phyloP scores from a whole-genome alignment of 257 asterid species.

The Przewalskia tangutica region DNA sequence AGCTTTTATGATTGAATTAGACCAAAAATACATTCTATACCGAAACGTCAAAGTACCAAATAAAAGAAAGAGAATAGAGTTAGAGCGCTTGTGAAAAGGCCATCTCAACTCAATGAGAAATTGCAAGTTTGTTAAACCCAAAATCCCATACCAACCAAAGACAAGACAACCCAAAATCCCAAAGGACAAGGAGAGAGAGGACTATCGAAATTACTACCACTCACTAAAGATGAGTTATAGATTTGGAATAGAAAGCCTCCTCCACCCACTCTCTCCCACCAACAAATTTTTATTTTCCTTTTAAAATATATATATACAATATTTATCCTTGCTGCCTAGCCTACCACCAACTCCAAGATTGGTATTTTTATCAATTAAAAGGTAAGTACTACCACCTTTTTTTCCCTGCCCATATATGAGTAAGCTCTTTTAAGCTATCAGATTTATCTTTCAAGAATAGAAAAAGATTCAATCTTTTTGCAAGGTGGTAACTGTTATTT shows the following conservation, averaged over 20 bases:
- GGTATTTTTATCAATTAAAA: neutral
- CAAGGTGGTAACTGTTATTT: neutral
- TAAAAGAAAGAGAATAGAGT: neutral
- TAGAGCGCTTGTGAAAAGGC: neutral
- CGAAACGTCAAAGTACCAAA: neutral
- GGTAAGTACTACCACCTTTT: neutral
- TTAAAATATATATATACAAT: neutral
- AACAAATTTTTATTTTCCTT: constrained; percentile 7
- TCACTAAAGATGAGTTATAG: constrained; percentile 54
- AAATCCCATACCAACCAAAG: neutral
- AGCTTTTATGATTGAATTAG: too few relatives aligned
- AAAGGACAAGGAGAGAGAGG: neutral
- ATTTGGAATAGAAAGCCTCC: constrained; percentile 53
- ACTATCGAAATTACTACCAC: constrained; percentile 41
- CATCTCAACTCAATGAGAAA: neutral
- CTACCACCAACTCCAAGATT: constrained; percentile 3
- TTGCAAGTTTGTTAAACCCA: neutral
- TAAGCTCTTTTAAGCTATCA: constrained; percentile 9
- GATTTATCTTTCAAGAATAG: neutral
- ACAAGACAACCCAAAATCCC: neutral
- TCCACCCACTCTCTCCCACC: constrained; percentile 68
- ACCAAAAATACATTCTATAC: too few relatives aligned
- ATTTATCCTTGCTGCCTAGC: neutral
- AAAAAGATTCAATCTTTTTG: constrained; percentile 8
- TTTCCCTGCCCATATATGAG: constrained; percentile 12